Percentiles rank a stretch among this genome's conserved stretches.
These are phyloP conservation scores for Lepidopterella palustris DNA, from an alignment of 495 filamentous ascomycete species.

Conservation along the genomic window DNA sequence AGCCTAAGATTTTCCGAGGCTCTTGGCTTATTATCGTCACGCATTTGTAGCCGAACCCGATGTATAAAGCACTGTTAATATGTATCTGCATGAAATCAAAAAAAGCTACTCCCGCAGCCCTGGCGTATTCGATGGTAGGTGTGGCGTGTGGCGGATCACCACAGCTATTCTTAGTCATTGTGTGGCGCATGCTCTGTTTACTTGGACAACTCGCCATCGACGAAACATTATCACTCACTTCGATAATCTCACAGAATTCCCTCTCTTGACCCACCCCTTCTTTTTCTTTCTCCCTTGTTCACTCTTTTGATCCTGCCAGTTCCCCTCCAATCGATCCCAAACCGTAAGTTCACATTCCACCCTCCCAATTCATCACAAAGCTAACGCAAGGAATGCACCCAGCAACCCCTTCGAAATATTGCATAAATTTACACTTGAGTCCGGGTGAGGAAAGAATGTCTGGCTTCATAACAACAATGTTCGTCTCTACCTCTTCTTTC, in stretches of 20 bases:
- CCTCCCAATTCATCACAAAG: constrained; percentile 20
- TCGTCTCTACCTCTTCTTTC: constrained; percentile 43
- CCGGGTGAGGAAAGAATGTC: constrained; percentile 42
- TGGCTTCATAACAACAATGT: constrained; percentile 68
- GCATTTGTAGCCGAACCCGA: too few relatives aligned
- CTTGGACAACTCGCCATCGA: neutral
- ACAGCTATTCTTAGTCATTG: neutral
- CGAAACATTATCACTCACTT: neutral
- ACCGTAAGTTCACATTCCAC: constrained; percentile 17
- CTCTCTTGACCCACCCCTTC: neutral
- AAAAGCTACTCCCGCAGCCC: too few relatives aligned
- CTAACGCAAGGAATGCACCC: constrained; percentile 32
- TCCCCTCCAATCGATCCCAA: neutral
- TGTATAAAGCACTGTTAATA: too few relatives aligned
- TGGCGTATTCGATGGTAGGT: neutral
- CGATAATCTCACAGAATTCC: neutral
- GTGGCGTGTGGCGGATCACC: neutral
- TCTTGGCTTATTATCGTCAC: too few relatives aligned
- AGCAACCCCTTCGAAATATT: constrained; percentile 4
- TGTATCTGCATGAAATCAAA: too few relatives aligned
- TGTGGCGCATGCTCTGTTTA: neutral
- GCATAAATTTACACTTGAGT: constrained; percentile 9
- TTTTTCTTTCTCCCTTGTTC: constrained; percentile 6
- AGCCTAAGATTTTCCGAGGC: too few relatives aligned
- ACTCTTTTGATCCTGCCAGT: neutral